Base-by-base conservation (phyloP, 2,329 filamentous ascomycete species). In the Diaporthe sp. region DNA sequence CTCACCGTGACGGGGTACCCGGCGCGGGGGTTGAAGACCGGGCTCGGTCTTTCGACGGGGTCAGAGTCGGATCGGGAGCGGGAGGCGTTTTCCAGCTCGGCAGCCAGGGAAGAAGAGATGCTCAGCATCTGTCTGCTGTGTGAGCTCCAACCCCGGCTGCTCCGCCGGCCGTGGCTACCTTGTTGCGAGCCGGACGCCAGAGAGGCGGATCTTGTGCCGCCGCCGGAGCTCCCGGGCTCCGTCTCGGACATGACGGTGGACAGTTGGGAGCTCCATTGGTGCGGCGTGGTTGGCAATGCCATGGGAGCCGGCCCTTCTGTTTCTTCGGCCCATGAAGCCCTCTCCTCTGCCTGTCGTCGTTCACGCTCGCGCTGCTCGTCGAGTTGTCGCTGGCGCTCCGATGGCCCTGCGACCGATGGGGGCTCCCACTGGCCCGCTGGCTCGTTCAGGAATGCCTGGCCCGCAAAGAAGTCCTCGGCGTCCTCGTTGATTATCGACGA, bases 161-260 rank as follows among this genome's bases (percentile, higher is more conserved):
- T 89, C 69, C 87, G 84, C 68, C 88, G 84, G 37, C 86, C 87
- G 76, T 78, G 79, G 59, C 81, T 75, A 44, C 75, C 75, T 37
- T 71, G 73, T 34, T 73, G 55, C 22, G 75, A 77, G 9, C 72
- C 65, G 34, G 86, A 88, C 12, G 84, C 79, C 8, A 84, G 80
- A 7, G 88, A 89, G 70, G 86, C 85, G 13, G 88, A 85, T 17
- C 87, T 86, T 31, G 89, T 90, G 22, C 83, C 84, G 57, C 83
- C 85, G 53, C 85, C 85, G 44, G 87, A 84, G 79, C 88, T 91
- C 49, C 83, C 86, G 58, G 83, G 86, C 77, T 93, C 91, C 80
- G 89, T 90, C 81, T 92, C 91, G 46, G 91, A 92, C 82, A 89
- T 85, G 76, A 93, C 91, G 59, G 91, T 92, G 53, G 91, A 93